phyloP scores from a whole-genome alignment of 1,284 basidiomycete species.

The Apiotrichum akiyoshidainum region DNA sequence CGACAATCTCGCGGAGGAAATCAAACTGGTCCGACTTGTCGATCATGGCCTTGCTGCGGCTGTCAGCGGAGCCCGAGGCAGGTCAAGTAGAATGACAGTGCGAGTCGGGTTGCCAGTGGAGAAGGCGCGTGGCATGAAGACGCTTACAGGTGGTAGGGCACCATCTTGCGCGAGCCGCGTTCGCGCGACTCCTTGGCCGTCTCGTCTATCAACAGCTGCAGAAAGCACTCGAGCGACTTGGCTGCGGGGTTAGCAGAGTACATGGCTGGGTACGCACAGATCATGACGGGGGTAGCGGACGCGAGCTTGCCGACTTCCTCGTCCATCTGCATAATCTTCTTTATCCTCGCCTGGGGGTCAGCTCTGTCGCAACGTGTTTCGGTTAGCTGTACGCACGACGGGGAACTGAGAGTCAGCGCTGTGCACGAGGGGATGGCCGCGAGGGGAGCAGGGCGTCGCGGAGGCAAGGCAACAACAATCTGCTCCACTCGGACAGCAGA shows the following conservation, averaged over 20 bases:
- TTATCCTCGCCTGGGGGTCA: conserved; percentile 73
- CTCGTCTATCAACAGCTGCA: conserved; percentile 80
- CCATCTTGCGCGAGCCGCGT: conserved; percentile 83
- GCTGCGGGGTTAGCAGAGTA: conserved; percentile 56
- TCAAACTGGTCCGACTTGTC: conserved; percentile 86
- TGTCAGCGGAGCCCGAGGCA: background rate
- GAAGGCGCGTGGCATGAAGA: too few relatives aligned
- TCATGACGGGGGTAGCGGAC: conserved; percentile 92
- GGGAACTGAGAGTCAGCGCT: conserved; percentile 39
- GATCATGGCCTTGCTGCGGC: conserved; percentile 84
- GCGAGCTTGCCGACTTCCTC: conserved; percentile 99
- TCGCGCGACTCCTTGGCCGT: conserved; percentile 75
- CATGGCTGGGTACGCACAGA: conserved; percentile 88
- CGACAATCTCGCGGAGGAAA: conserved; percentile 94
- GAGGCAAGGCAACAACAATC: background rate
- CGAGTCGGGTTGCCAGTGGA: too few relatives aligned
- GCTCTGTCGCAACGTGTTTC: background rate
- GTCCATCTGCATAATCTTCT: conserved; percentile 99
- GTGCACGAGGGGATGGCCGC: too few relatives aligned
- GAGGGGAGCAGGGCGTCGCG: too few relatives aligned
- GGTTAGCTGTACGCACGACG: conserved; percentile 29
- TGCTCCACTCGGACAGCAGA: background rate
- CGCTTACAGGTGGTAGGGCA: conserved; percentile 87
- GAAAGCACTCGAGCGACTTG: conserved; percentile 92
- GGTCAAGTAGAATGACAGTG: too few relatives aligned